A percentile compares a stretch with the other conserved stretches of the same genome.
Evolutionary conservation across 352 stramenopile genomes (phyloP).

Genomic region (Phytophthora pistaciae): DNA sequence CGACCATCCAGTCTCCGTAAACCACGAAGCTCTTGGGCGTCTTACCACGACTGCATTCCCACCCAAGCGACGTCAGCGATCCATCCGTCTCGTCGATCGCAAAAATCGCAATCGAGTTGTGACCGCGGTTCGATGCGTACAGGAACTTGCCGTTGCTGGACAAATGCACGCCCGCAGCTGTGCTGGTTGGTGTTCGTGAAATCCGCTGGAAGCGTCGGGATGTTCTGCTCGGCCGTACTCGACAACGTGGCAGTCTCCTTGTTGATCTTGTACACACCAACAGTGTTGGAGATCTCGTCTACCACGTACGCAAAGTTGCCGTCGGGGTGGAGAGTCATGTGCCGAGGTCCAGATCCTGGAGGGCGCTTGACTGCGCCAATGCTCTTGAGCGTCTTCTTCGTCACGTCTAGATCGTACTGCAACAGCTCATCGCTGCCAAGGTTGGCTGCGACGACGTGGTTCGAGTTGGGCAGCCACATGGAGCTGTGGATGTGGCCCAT

Average conservation of each 20-base stretch:
- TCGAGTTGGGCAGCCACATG: conserved; percentile 52
- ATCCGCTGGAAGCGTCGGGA: conserved; percentile 50
- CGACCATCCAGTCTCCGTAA: conserved; percentile 52
- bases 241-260: conserved; percentile 20
- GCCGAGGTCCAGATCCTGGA: conserved; percentile 53
- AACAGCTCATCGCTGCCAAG: conserved; percentile 63
- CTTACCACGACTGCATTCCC: conserved; percentile 44
- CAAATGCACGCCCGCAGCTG: conserved; percentile 53
- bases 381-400: conserved; percentile 37
- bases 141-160: conserved; percentile 55
- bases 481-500: conserved; percentile 64
- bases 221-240: conserved; percentile 38
- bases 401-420: conserved; percentile 51
- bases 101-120: conserved; percentile 70
- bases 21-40: conserved; percentile 53
- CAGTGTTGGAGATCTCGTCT: conserved; percentile 63
- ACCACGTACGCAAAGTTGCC: conserved; percentile 55
- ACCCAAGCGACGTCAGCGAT: conserved; percentile 37
- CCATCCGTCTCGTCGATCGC: conserved; percentile 32
- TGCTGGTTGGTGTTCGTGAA: conserved; percentile 34
- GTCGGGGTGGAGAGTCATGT: conserved; percentile 55
- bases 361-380: conserved; percentile 20
- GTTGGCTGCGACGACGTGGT: conserved; percentile 45
- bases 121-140: conserved; percentile 69
- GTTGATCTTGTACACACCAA: conserved; percentile 57